Evolutionary conservation across 2,329 filamentous ascomycete genomes (phyloP), one percentile per base, ranked within the genome.

Genomic region (Ascocoryne sarcoides): DNA sequence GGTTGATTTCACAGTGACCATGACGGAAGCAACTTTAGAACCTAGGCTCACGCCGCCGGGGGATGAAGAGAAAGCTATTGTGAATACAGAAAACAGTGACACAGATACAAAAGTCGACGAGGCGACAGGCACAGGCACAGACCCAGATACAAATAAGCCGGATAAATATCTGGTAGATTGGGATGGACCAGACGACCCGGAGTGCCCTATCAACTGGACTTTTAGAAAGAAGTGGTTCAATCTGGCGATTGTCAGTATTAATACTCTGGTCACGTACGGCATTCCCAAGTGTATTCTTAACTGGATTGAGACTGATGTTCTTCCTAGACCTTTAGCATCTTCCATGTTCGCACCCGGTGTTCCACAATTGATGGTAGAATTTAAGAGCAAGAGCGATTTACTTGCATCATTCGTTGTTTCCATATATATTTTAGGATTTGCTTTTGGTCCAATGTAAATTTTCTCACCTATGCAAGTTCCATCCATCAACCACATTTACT

Each of bases 381-480:
- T 74, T 47, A 31, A 64, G 10, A 62, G 62, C 1, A 58, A 52
- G 10, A 63, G 56, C 15, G 18, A 38, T 40, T 59, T 9, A 45
- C 63, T 84, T 2, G 73, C 69, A 0, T 68, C 76, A 0, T 80
- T 85, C 41, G 75, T 81, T 45, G 76, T 86, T 60, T 39, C 56
- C 5, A 51, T 58, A 3, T 52, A 79, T 55, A 65, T 85, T 4
- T 62, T 83, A 0, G 79, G 81, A 20, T 76, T 76, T 45, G 75
- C 71, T 2, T 69, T 75, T 26, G 78, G 76, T 0, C 76, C 30
- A 71, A 68, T 54, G 71, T 66, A 62, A 62, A 71, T 26, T 56
- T 72, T 23, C 64, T 67, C 3, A 69, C 70, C 37, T n/a, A n/a
- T n/a, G n/a, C n/a, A n/a, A n/a, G n/a, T 48, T 46, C 23, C 23